A percentile compares a stretch with the other conserved stretches of the same genome.
Conservation (phyloP, 352 stramenopile genomes). For the Phytophthora cryptogea region DNA sequence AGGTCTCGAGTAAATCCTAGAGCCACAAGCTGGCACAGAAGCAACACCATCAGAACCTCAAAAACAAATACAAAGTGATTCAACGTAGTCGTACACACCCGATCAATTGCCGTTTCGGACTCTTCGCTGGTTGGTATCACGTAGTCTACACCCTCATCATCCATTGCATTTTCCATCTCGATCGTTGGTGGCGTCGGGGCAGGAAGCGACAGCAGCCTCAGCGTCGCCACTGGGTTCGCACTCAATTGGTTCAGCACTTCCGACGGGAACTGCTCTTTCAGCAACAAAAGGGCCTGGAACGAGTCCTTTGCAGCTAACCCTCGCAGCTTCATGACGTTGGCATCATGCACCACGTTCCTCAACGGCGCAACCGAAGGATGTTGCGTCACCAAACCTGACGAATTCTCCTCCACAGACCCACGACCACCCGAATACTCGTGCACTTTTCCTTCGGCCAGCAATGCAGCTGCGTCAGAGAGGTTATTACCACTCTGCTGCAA, state of each 20-base stretch:
- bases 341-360: conserved; percentile 21
- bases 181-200: conserved; percentile 2
- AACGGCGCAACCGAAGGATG: conserved; percentile 35
- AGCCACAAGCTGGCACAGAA: conserved; percentile 43
- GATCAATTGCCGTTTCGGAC: conserved; percentile 15
- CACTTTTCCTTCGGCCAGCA: conserved; percentile 38
- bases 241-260: conserved; percentile 47
- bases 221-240: conserved; percentile 45
- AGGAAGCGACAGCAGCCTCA: conserved; percentile 38
- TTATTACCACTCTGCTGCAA: conserved; percentile 39
- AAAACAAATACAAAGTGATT: conserved; percentile 3
- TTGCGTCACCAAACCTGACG: conserved; percentile 2
- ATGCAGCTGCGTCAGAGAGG: conserved; percentile 38
- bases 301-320: conserved; percentile 30
- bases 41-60: not conserved
- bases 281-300: conserved; percentile 53
- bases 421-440: not conserved
- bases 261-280: conserved; percentile 52
- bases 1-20: conserved; percentile 69
- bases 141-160: conserved; percentile 11
- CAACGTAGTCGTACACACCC: conserved; percentile 34
- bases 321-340: conserved; percentile 35
- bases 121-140: not conserved
- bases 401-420: not conserved
- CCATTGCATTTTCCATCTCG: conserved; percentile 12